These are phyloP conservation scores for Trifolium pratense DNA, from an alignment of 306 rosid species.

Conservation along the genomic window DNA sequence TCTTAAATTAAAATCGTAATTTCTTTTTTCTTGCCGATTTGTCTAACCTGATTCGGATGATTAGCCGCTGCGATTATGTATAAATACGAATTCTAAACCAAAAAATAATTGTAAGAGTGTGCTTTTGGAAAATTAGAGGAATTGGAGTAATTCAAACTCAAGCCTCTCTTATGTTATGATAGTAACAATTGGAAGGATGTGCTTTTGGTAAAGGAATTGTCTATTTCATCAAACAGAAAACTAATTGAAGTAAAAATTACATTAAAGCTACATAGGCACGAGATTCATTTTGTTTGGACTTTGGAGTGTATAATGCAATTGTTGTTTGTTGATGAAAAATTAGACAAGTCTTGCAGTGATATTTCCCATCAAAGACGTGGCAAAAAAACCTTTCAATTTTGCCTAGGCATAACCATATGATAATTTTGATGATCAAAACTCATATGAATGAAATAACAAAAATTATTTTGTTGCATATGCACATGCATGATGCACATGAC, in stretches of 20 bases:
- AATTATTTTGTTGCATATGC: slow-evolving; percentile 11
- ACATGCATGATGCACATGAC: slow-evolving; percentile 30
- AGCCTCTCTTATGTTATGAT: background rate
- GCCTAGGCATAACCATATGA: slow-evolving; percentile 2
- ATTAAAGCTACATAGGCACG: background rate
- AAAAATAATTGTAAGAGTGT: too few relatives aligned
- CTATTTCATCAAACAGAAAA: slow-evolving; percentile 2
- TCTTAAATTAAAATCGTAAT: too few relatives aligned
- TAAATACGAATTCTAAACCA: too few relatives aligned
- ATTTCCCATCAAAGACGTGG: slow-evolving; percentile 37
- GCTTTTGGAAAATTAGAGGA: too few relatives aligned
- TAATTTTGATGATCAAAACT: slow-evolving; percentile 20
- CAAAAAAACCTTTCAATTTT: slow-evolving; percentile 19
- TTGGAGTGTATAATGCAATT: slow-evolving; percentile 13
- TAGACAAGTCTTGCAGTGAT: slow-evolving; percentile 30
- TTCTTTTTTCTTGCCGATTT: too few relatives aligned
- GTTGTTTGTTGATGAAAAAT: slow-evolving; percentile 39
- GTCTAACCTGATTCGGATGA: too few relatives aligned
- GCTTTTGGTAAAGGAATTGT: slow-evolving; percentile 31
- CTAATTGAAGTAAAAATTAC: slow-evolving; percentile 17
- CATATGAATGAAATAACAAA: background rate
- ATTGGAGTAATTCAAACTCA: background rate
- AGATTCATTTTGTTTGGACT: slow-evolving; percentile 8
- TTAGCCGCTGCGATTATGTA: too few relatives aligned
- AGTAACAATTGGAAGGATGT: slow-evolving; percentile 10